Base-by-base conservation (phyloP, 2,329 filamentous ascomycete species). In the Aspergillus tamarii region DNA sequence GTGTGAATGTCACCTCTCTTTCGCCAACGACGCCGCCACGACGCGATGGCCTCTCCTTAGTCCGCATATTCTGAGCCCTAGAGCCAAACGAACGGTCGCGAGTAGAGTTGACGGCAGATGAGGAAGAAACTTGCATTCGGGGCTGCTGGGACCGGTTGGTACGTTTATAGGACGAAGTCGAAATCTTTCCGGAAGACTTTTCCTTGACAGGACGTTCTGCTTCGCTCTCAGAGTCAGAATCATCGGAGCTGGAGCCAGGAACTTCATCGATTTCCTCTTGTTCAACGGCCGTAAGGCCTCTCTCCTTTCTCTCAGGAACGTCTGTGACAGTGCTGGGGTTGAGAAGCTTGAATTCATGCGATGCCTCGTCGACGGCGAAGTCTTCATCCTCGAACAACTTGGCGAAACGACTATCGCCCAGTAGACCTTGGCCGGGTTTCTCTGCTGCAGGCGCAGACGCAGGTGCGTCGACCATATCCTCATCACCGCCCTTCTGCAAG, bases 311-410 rank as follows among this genome's bases (percentile, higher is more conserved):
- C 46, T 72, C 56, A 5, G 73, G 62, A 8, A 73, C 59, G 19
- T 71, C 70, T 8, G 73, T 69, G 39, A 82, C 86, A 9, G 92
- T 95, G 78, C 92, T 96, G 5, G 95, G 93, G 76, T 99, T 99
- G 79, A 96, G 88, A 53, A 90, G 85, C 64, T 89, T 87, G 83
- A 96, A 99, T 77, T 98, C 94, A 72, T 88, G 85, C 67, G 90
- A 96, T 45, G 82, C 90, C 80, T 99, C 95, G 77, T 99, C 94
- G 64, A 99, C 91, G 71, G 87, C 87, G 78, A 97, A 98, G 62
- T 96, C 94, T 72, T 94, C 91, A 76, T 98, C 93, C 74, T 97
- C 90, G 81, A 98, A 99, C 66, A 99, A 81, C 70, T 89, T 88
- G 69, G 86, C 86, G 85, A 99, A 98, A 83, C 95, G 94, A 57